A percentile compares a stretch with the other conserved stretches of the same genome.
phyloP scores from a whole-genome alignment of 805 yeast genomes.

The Teunomyces panamensis region DNA sequence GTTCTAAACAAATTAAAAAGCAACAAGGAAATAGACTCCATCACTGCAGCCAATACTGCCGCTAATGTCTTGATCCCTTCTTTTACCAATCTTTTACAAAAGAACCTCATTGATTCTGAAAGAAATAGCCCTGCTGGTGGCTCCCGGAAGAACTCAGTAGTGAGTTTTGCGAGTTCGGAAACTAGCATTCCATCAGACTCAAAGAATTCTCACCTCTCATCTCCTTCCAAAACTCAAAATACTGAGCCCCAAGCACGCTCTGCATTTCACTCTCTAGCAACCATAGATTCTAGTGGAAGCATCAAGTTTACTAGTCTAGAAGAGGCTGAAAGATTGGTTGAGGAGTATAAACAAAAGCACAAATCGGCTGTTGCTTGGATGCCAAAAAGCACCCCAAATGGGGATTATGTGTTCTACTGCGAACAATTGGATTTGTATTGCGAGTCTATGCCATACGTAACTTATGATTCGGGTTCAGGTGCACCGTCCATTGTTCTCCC shows the following conservation, averaged over 20 bases:
- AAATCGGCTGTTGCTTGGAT: conserved; percentile 48
- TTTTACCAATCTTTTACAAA: conserved; percentile 36
- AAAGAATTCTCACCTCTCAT: conserved; percentile 22
- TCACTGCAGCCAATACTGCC: conserved; percentile 46
- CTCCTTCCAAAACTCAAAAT: conserved; percentile 13
- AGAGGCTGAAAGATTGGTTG: conserved; percentile 28
- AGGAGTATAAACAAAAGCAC: conserved; percentile 18
- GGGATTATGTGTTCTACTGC: conserved; percentile 57
- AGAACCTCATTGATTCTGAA: conserved; percentile 32
- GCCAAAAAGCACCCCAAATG: conserved; percentile 55
- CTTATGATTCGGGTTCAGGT: conserved; percentile 18
- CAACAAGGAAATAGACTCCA: conserved; percentile 39
- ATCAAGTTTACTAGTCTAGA: conserved; percentile 16
- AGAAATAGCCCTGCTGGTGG: conserved; percentile 27
- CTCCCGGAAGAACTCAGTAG: conserved; percentile 47
- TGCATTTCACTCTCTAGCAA: conserved; percentile 13
- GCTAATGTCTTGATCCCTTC: conserved; percentile 45
- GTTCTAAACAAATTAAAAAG: conserved; percentile 35
- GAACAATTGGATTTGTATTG: conserved; percentile 59
- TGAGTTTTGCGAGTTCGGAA: conserved; percentile 48
- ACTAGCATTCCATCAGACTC: conserved; percentile 26
- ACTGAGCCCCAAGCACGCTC: conserved; percentile 7
- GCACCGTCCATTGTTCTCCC: conserved; percentile 26
- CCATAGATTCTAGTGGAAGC: conserved; percentile 9
- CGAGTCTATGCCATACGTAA: conserved; percentile 52